phyloP scores from a whole-genome alignment of 129 eudicot species.

The carrot (Daucus carota) region DH1_v3.0 NC_030385.2:7470001-7470500 shows the following conservation, averaged over 20 bases:
- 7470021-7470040: slow-evolving; percentile 69
- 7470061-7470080: slow-evolving; percentile 73
- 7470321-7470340: slow-evolving; percentile 75
- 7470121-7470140: slow-evolving; percentile 75
- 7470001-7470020: slow-evolving; percentile 74
- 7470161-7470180: slow-evolving; percentile 67
- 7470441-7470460: neutral
- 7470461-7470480: neutral
- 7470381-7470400: slow-evolving; percentile 72
- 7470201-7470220: slow-evolving; percentile 77
- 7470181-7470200: slow-evolving; percentile 69
- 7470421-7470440: slow-evolving; percentile 83
- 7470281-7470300: slow-evolving; percentile 73
- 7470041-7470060: slow-evolving; percentile 73
- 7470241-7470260: slow-evolving; percentile 58
- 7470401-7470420: slow-evolving; percentile 71
- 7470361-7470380: slow-evolving; percentile 81
- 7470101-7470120: slow-evolving; percentile 63
- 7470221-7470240: slow-evolving; percentile 83
- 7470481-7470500: neutral
- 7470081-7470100: slow-evolving; percentile 58
- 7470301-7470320: slow-evolving; percentile 58
- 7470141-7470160: slow-evolving; percentile 87
- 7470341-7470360: slow-evolving; percentile 78
- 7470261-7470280: slow-evolving; percentile 66